Percentiles rank a stretch among this genome's conserved stretches.
Conservation (phyloP, 1,284 basidiomycete genomes). For the Anthracocystis walkeri region DNA sequence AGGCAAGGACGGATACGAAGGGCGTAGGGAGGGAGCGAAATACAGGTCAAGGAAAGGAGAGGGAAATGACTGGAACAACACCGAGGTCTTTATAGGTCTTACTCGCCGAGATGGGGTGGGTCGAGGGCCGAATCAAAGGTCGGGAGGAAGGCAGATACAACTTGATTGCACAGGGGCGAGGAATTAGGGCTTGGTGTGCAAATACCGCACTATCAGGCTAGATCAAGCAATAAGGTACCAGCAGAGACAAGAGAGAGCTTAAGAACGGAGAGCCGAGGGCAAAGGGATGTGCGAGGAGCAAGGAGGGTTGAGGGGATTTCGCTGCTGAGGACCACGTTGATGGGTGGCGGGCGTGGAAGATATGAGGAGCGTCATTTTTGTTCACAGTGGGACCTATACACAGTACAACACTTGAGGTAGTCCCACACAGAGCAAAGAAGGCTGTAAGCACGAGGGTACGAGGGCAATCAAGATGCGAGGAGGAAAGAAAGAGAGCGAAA, state of each 20-base stretch:
- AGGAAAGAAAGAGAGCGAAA: background rate
- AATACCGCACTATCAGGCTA: background rate
- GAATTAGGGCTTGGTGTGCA: background rate
- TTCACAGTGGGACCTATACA: no score
- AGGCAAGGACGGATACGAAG: background rate
- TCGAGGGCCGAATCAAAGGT: background rate
- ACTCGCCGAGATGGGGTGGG: no score
- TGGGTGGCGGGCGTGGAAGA: background rate
- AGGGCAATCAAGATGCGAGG: slow-evolving; percentile 7
- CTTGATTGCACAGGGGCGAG: background rate
- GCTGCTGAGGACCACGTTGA: slow-evolving; percentile 32
- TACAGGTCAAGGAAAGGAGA: slow-evolving; percentile 3
- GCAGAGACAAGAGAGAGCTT: no score
- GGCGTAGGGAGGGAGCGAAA: slow-evolving; percentile 1
- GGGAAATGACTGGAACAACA: no score
- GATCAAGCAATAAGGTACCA: background rate
- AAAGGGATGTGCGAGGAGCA: background rate
- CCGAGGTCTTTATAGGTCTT: slow-evolving; percentile 3
- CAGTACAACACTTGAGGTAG: slow-evolving; percentile 1
- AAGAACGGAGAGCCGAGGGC: background rate
- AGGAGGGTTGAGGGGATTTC: slow-evolving; percentile 45
- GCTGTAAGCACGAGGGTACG: background rate
- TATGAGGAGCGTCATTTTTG: slow-evolving; percentile 10
- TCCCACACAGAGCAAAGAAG: background rate
- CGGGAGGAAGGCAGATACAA: background rate